A percentile compares a stretch with the other conserved stretches of the same genome.
Conservation (phyloP, 129 eudicot genomes). For the Scalesia atractyloides region DNA sequence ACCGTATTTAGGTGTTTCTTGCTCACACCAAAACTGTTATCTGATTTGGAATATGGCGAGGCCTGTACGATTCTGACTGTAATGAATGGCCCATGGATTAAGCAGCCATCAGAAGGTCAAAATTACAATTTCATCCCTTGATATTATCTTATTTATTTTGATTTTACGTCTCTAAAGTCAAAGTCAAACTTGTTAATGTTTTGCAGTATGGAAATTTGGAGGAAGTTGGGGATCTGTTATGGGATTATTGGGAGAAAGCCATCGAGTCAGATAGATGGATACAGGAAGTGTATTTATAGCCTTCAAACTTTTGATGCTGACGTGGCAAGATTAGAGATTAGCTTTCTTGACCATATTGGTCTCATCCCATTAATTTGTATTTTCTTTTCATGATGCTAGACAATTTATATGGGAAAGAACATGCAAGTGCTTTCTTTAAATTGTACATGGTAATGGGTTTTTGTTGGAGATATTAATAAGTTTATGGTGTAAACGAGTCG, state of each 20-base stretch:
- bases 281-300: background rate
- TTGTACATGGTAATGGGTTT: constrained; percentile 4
- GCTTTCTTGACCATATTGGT: constrained; percentile 9
- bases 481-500: background rate
- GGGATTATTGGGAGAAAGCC: constrained; percentile 50
- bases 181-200: constrained; percentile 11
- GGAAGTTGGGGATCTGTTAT: constrained; percentile 69
- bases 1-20: constrained; percentile 70
- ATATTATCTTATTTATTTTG: constrained; percentile 2
- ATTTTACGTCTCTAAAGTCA: constrained; percentile 12
- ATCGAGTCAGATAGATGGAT: constrained; percentile 19
- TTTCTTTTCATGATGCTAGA: background rate
- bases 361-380: background rate
- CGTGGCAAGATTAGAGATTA: constrained; percentile 5
- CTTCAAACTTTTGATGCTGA: constrained; percentile 16
- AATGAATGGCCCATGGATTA: constrained; percentile 94
- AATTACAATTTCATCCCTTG: constrained; percentile 4
- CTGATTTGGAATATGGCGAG: constrained; percentile 83
- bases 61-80: constrained; percentile 73
- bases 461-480: background rate
- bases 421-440: background rate
- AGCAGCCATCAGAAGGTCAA: constrained; percentile 74
- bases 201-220: constrained; percentile 84
- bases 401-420: background rate
- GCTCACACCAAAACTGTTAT: constrained; percentile 92